phyloP scores from a whole-genome alignment of 2,329 filamentous ascomycete genomes.

The Fusarium torreyae region DNA sequence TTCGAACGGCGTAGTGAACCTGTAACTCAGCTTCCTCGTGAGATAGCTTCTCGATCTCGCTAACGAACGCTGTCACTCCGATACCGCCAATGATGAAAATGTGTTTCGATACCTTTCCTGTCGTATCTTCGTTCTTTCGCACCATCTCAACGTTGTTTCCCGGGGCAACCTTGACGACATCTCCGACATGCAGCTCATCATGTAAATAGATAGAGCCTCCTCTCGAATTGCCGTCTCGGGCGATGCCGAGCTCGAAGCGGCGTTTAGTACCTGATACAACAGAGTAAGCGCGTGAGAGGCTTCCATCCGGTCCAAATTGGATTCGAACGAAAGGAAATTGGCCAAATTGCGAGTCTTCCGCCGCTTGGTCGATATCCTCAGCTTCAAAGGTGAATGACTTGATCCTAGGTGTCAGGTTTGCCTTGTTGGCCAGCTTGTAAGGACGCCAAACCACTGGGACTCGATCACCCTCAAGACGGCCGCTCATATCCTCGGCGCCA shows the following conservation, averaged over 20 bases:
- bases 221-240: constrained; percentile 21
- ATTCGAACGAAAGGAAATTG: constrained; percentile 29
- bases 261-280: constrained; percentile 21
- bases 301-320: constrained; percentile 17
- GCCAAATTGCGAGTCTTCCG: neutral
- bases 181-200: constrained; percentile 1
- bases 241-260: constrained; percentile 21
- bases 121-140: too few species aligned
- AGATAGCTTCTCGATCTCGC: constrained; percentile 5
- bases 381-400: constrained; percentile 27
- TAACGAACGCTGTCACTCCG: constrained; percentile 25
- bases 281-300: constrained; percentile 28
- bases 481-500: constrained; percentile 30
- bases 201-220: constrained; percentile 32
- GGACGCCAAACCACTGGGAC: constrained; percentile 22
- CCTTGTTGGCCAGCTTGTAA: constrained; percentile 24
- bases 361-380: neutral
- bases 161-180: constrained; percentile 20
- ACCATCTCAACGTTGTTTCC: neutral
- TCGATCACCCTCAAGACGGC: constrained; percentile 23
- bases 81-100: constrained; percentile 34
- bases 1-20: constrained; percentile 30
- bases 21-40: neutral
- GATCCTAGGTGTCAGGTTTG: constrained; percentile 6
- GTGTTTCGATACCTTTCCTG: neutral